Base-by-base conservation (phyloP, 2,329 filamentous ascomycete genomes). In the Calonectria pauciramosa region DNA sequence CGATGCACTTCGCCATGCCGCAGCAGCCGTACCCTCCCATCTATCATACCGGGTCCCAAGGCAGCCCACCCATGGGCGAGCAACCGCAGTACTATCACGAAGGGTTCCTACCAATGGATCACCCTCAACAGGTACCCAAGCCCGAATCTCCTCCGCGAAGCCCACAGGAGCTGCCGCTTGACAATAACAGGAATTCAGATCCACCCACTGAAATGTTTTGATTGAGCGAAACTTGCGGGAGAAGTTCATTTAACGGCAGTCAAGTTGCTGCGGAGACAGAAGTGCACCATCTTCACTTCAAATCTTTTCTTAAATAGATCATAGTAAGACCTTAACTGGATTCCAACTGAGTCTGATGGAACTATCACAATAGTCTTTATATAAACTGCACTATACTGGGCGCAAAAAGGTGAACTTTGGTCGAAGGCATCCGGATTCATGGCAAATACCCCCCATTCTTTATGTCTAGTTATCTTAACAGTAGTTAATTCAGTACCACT, bases 181-280 rank as follows among this genome's bases (percentile, higher is more conserved):
- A 60, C 67, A 49, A 47, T 68, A 63, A 63, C 34, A 63, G 56
- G 56, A 63, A 63, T 63, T 63, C 56, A 41, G 56, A 34, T 41
- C 56, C 56, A 3, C 56, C 56, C 23, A 14, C 28, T 63, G 56
- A 63, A 36, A 63, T 56, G 51, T 11, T 20, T 14, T 67, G 64
- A 59, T 26, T 20, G 30, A 38, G 20, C 1, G 30, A 51, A 28
- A 13, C 52, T 13, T 5, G 36, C 11, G 23, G 13, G 23, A 28
- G 32, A 8, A 20, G 56, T 47, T 47, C 2, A 47, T 47, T 47
- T 47, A n/a, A 23, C 18, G 44, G 44, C 18, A 47, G 20, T 3
- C 9, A 47, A 47, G 13, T 47, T n/a, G 9, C 20, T 23, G n/a
- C 13, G 7, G 41, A 8, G 44, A 10, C 20, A 23, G 9, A 23